phyloP scores from a whole-genome alignment of 768 basidiomycete species.

The Mycena albidolilacea region DNA sequence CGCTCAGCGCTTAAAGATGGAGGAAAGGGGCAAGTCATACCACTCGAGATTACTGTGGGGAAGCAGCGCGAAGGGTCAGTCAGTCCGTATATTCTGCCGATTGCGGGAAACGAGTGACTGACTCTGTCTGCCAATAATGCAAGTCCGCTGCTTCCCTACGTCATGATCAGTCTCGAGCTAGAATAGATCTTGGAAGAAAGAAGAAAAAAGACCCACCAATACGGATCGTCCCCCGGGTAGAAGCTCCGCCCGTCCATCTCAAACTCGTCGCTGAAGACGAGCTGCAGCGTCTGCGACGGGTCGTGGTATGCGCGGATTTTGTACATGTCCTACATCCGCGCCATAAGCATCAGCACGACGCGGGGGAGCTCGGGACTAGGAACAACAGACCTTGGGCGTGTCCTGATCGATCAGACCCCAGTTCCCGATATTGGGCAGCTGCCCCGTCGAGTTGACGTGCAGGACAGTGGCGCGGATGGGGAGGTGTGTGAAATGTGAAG shows the following conservation, averaged over 20 bases:
- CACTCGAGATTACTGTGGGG: constrained; percentile 40
- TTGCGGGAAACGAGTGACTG: too few species aligned
- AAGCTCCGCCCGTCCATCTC: constrained; percentile 70
- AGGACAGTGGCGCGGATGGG: not conserved
- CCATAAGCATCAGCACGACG: not conserved
- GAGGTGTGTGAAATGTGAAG: constrained; percentile 20
- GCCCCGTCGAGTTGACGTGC: constrained; percentile 30
- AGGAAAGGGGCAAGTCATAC: constrained; percentile 45
- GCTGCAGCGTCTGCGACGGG: constrained; percentile 47
- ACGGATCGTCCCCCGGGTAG: constrained; percentile 65
- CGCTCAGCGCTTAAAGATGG: too few species aligned
- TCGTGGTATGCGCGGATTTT: constrained; percentile 57
- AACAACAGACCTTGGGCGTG: constrained; percentile 54
- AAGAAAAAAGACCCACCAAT: constrained; percentile 53
- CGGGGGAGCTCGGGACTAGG: not conserved
- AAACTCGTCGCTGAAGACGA: constrained; percentile 83
- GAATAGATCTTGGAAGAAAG: not conserved
- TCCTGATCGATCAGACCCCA: constrained; percentile 72
- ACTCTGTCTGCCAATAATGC: constrained; percentile 76
- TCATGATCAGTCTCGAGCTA: not conserved
- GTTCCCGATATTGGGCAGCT: constrained; percentile 49
- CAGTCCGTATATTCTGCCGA: too few species aligned
- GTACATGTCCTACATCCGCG: constrained; percentile 48
- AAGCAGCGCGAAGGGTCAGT: too few species aligned
- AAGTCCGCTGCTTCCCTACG: constrained; percentile 66